Percentiles rank a stretch among this genome's conserved stretches.
These are phyloP conservation scores for Sinapis alba DNA, from an alignment of 441 rosid species.

Conservation along the genomic window DNA sequence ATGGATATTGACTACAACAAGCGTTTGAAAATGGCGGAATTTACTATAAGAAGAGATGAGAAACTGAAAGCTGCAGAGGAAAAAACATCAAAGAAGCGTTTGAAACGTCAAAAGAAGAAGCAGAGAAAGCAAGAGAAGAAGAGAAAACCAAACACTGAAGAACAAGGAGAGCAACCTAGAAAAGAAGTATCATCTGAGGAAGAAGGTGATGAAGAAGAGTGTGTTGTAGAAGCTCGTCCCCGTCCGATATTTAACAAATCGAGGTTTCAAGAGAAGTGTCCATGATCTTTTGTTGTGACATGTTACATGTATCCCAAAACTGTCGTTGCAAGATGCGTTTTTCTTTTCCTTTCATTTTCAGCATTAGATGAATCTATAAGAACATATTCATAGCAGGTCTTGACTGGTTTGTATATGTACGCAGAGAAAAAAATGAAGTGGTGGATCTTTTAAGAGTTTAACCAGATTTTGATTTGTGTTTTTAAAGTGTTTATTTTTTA, in stretches of 20 bases:
- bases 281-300: conserved; percentile 15
- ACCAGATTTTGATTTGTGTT: too few species aligned
- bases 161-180: conserved; percentile 40
- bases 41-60: conserved; percentile 78
- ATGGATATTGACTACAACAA: conserved; percentile 86
- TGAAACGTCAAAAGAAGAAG: conserved; percentile 85
- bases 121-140: conserved; percentile 74
- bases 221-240: conserved; percentile 20
- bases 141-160: conserved; percentile 51
- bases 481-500: too few species aligned
- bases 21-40: conserved; percentile 76
- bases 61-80: conserved; percentile 79
- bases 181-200: conserved; percentile 50
- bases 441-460: neutral
- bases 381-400: neutral
- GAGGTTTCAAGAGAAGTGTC: conserved; percentile 26
- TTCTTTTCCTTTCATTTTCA: conserved; percentile 5
- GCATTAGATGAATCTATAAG: conserved; percentile 3
- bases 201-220: conserved; percentile 40
- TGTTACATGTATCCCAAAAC: conserved; percentile 4
- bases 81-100: conserved; percentile 79
- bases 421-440: neutral
- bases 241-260: conserved; percentile 37
- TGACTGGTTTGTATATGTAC: neutral
- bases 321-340: neutral